A percentile compares a stretch with the other conserved stretches of the same genome.
phyloP scores from a whole-genome alignment of 2,329 filamentous ascomycete species.

The Gliomastix tumulicola region DNA sequence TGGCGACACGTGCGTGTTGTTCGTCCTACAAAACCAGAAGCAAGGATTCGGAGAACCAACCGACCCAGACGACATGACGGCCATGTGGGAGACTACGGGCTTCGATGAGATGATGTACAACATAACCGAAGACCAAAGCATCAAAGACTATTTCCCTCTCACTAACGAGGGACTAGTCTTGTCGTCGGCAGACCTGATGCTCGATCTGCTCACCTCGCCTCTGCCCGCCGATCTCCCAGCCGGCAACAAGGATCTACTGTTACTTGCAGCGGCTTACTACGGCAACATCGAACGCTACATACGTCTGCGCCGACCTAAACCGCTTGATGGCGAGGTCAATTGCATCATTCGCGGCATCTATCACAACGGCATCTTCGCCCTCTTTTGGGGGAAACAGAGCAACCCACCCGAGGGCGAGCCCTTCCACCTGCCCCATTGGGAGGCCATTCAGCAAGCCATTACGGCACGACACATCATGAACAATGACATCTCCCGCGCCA shows the following conservation, averaged over 20 bases:
- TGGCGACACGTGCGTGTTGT: slow-evolving; percentile 23
- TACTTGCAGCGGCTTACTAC: slow-evolving; percentile 25
- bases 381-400: slow-evolving; percentile 17
- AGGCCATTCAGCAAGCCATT: slow-evolving; percentile 1
- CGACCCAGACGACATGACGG: too few species aligned
- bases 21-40: not conserved
- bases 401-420: not conserved
- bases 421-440: not conserved
- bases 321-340: not conserved
- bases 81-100: too few species aligned
- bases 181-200: slow-evolving; percentile 5
- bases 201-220: slow-evolving; percentile 15
- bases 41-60: too few species aligned
- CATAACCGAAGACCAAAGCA: slow-evolving; percentile 19
- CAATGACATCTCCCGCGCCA: slow-evolving; percentile 1
- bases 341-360: slow-evolving; percentile 1
- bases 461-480: slow-evolving; percentile 1
- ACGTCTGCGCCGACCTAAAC: slow-evolving; percentile 20
- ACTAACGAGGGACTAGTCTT: slow-evolving; percentile 1
- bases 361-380: slow-evolving; percentile 10
- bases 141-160: slow-evolving; percentile 8
- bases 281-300: slow-evolving; percentile 31
- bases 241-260: slow-evolving; percentile 27
- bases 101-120: slow-evolving; percentile 7
- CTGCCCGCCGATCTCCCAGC: slow-evolving; percentile 26